Percentiles rank a stretch among this genome's conserved stretches.
Conservation (phyloP, 2,329 filamentous ascomycete species). For the Verticillium longisporum region DNA sequence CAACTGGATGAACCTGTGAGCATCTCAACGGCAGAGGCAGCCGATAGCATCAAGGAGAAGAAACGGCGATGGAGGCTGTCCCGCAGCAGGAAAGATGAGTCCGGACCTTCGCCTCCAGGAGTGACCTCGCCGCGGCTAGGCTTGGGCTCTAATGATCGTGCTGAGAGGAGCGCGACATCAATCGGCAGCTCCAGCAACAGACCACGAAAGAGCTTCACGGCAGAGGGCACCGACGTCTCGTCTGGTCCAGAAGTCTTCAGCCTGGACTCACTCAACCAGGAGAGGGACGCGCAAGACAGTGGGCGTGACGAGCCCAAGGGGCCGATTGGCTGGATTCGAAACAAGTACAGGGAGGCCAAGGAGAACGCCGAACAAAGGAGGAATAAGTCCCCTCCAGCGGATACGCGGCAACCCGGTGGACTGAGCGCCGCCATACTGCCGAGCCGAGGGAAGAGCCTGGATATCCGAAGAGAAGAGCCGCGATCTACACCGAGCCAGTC, state of each 20-base stretch:
- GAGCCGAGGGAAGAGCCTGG: conserved; percentile 29
- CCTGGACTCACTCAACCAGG: background rate
- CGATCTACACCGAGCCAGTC: conserved; percentile 5
- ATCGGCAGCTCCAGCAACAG: conserved; percentile 54
- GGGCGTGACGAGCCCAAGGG: conserved; percentile 36
- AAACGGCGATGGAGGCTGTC: conserved; percentile 69
- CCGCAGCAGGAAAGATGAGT: conserved; percentile 52
- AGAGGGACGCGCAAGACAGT: conserved; percentile 18
- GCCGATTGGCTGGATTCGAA: conserved; percentile 51
- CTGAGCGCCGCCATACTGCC: conserved; percentile 19
- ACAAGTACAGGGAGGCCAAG: conserved; percentile 53
- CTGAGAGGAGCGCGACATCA: conserved; percentile 61
- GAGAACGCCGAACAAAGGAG: conserved; percentile 48
- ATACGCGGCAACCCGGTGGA: conserved; percentile 17
- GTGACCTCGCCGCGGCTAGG: conserved; percentile 36
- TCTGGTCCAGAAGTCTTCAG: conserved; percentile 11
- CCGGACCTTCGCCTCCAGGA: conserved; percentile 31
- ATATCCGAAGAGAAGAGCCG: conserved; percentile 30
- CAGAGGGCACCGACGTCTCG: conserved; percentile 38
- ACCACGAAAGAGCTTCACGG: conserved; percentile 41
- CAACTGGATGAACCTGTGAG: conserved; percentile 53
- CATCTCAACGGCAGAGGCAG: conserved; percentile 16
- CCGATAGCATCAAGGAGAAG: conserved; percentile 57
- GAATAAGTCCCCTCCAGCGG: conserved; percentile 48
- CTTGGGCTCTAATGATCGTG: conserved; percentile 56